phyloP scores from a whole-genome alignment of 345 rosid species.

The Clausena lansium region DNA sequence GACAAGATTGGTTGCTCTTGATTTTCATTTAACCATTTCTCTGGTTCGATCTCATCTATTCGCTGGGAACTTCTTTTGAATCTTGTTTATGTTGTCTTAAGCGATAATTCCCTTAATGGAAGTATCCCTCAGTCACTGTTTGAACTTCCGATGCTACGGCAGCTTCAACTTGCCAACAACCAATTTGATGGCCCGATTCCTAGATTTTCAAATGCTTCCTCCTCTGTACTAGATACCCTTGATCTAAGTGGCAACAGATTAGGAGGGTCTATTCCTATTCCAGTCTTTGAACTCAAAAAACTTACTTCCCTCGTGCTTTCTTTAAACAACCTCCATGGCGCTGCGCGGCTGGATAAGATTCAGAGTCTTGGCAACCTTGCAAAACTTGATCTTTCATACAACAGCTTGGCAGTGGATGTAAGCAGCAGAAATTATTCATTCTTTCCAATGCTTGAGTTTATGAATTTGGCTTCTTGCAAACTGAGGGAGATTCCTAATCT shows the following conservation, averaged over 20 bases:
- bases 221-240: constrained; percentile 18
- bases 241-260: constrained; percentile 44
- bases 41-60: constrained; percentile 25
- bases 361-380: constrained; percentile 28
- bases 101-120: constrained; percentile 32
- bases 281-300: constrained; percentile 12
- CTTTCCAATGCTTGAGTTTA: no score
- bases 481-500: constrained; percentile 32
- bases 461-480: constrained; percentile 50
- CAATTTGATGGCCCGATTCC: constrained; percentile 22
- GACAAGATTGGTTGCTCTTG: constrained; percentile 33
- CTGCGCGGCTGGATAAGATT: constrained; percentile 22
- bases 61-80: constrained; percentile 26
- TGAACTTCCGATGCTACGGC: constrained; percentile 4
- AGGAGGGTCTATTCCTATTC: constrained; percentile 24
- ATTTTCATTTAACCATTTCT: background rate
- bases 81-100: constrained; percentile 32
- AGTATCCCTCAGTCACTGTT: constrained; percentile 30
- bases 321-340: constrained; percentile 46
- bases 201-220: background rate
- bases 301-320: constrained; percentile 35
- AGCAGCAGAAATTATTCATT: background rate
- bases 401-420: constrained; percentile 24
- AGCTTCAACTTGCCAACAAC: constrained; percentile 25
- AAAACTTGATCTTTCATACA: constrained; percentile 43